These are phyloP conservation scores for Salvia rosmarinus DNA, from an alignment of 257 asterid species.

Conservation along the genomic window DNA sequence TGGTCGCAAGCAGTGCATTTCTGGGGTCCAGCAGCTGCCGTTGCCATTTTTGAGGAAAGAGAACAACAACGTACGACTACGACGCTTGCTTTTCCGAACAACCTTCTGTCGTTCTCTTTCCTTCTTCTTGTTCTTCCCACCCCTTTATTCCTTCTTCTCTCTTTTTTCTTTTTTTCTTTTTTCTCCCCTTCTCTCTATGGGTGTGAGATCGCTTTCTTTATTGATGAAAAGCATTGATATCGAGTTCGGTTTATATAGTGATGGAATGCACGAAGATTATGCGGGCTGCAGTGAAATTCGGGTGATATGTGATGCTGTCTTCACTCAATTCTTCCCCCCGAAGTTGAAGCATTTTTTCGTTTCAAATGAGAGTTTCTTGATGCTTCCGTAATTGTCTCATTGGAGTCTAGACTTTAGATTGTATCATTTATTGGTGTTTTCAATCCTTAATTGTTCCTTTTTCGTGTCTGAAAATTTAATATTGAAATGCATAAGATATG, in stretches of 20 bases:
- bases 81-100: too few species aligned
- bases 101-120: slow-evolving; percentile 28
- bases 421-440: too few species aligned
- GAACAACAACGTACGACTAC: not conserved
- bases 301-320: not conserved
- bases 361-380: not conserved
- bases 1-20: slow-evolving; percentile 66
- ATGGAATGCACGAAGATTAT: not conserved
- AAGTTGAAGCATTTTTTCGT: slow-evolving; percentile 25
- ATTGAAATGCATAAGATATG: too few species aligned
- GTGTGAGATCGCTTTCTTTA: slow-evolving; percentile 12
- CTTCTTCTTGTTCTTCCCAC: not conserved
- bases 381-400: too few species aligned
- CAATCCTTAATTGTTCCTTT: too few species aligned
- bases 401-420: too few species aligned
- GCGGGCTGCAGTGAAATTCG: slow-evolving; percentile 28
- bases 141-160: not conserved
- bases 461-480: too few species aligned
- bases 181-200: not conserved
- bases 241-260: not conserved
- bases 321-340: slow-evolving; percentile 1
- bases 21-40: slow-evolving; percentile 46
- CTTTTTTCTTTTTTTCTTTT: not conserved
- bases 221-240: not conserved
- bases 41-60: slow-evolving; percentile 7